Base-by-base conservation (phyloP, 2,329 filamentous ascomycete species). In the Colletotrichum eremochloae region DNA sequence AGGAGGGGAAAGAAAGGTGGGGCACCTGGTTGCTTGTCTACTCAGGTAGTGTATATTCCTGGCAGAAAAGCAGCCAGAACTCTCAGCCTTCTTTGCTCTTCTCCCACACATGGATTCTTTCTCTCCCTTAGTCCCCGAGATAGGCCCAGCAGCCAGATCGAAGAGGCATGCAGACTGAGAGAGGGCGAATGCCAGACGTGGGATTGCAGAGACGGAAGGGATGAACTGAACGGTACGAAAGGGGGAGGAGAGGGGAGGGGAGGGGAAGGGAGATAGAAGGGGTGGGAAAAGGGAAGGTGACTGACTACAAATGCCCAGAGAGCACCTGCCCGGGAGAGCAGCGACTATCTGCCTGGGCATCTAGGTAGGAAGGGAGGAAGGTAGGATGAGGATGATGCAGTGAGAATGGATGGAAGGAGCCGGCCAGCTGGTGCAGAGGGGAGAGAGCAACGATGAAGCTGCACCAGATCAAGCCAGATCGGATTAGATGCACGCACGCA, bases 1-100 rank as follows among this genome's bases (percentile, higher is more conserved):
- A 36, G 52, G 29, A 29, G 6, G n/a, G 36, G 55, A 38, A 71
- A 71, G 48, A 36, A 46, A 52, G 56, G 52, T 24, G 68, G 69
- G 58, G 12, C 64, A 42, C 58, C 44, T 52, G 58, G 44, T 46
- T 1, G n/a, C 31, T 52, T n/a, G 60, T 40, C 60, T 33, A 20
- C 6, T 9, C 24, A 24, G 24, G 24, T 24, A 24, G 24, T 24
- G 24, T 38, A 40, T 24, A 44, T 62, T 48, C 24, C 60, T n/a
- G 44, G 53, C 44, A 20, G 18, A 44, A 18, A 20, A 44, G 60
- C 20, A 36, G 60, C 12, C 14, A 18, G 31, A 44, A 44, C 42
- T 44, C 42, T 20, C 42, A 18, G 42, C 14, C 42, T 36, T 18
- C 24, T 31, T 18, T 5, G 7, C 11, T 18, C 15, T 4, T 18